phyloP scores from a whole-genome alignment of 2,329 filamentous ascomycete species.

The Phialocephala subalpina region DNA sequence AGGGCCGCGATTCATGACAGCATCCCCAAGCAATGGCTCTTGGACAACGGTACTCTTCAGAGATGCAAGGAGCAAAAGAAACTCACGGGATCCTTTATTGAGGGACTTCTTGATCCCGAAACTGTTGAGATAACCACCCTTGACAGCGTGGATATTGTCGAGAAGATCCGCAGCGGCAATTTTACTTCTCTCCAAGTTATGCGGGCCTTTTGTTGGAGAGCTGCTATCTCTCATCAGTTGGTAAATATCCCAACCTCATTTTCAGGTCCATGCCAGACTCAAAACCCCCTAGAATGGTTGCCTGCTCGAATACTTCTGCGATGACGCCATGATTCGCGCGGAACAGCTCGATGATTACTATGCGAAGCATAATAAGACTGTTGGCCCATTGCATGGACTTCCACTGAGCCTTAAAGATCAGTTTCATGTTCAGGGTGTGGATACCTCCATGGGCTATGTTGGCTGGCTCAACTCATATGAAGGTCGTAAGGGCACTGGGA shows the following conservation, averaged over 20 bases:
- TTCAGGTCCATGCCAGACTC: constrained; percentile 40
- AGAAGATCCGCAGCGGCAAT: constrained; percentile 56
- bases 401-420: constrained; percentile 48
- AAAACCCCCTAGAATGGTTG: constrained; percentile 61
- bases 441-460: constrained; percentile 62
- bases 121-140: constrained; percentile 60
- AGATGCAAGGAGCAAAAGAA: neutral
- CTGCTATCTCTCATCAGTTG: constrained; percentile 59
- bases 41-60: neutral
- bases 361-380: constrained; percentile 46
- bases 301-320: constrained; percentile 47
- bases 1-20: neutral
- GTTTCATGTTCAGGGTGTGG: constrained; percentile 37
- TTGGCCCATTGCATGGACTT: constrained; percentile 49
- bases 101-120: constrained; percentile 13
- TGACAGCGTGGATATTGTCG: constrained; percentile 59
- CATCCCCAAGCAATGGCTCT: constrained; percentile 10
- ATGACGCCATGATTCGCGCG: constrained; percentile 50
- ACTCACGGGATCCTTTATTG: constrained; percentile 47
- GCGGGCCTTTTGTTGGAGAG: constrained; percentile 58
- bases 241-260: constrained; percentile 38
- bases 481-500: no score
- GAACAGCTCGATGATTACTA: constrained; percentile 53
- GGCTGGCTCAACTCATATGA: constrained; percentile 53
- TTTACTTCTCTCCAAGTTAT: constrained; percentile 63